Percentiles rank a stretch among this genome's conserved stretches.
These are phyloP conservation scores for Lantana camara DNA, from an alignment of 257 asterid genomes.

Conservation along the genomic window DNA sequence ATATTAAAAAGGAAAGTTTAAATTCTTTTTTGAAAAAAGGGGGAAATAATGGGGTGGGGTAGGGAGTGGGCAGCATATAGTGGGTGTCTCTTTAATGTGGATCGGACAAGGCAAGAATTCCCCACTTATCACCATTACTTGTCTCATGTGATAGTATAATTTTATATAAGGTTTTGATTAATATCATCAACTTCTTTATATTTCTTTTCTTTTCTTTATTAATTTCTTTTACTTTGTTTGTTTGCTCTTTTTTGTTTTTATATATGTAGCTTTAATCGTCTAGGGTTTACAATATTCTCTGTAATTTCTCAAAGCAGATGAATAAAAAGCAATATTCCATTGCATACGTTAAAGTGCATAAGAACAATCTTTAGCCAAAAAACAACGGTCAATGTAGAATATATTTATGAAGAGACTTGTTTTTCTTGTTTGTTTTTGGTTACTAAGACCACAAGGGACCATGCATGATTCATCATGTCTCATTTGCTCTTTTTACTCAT, in stretches of 20 bases:
- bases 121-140: constrained; percentile 35
- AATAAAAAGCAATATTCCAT: constrained; percentile 40
- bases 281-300: constrained; percentile 35
- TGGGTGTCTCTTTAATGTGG: background rate
- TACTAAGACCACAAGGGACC: constrained; percentile 32
- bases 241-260: constrained; percentile 40
- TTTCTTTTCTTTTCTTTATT: constrained; percentile 31
- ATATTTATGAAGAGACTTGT: constrained; percentile 15
- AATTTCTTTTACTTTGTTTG: constrained; percentile 37
- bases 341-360: constrained; percentile 40
- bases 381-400: constrained; percentile 33
- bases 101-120: constrained; percentile 33
- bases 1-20: background rate
- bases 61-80: constrained; percentile 4
- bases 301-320: constrained; percentile 37
- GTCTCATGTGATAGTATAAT: constrained; percentile 36
- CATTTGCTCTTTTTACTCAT: constrained; percentile 4
- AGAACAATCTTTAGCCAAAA: constrained; percentile 49
- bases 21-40: too few species aligned
- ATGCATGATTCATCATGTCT: constrained; percentile 24
- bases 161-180: background rate
- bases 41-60: constrained; percentile 1
- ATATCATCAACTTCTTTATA: constrained; percentile 14
- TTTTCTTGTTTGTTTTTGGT: constrained; percentile 20
- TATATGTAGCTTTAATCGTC: constrained; percentile 52